A percentile compares a stretch with the other conserved stretches of the same genome.
These are phyloP conservation scores for Chaetothyriales sp. DNA, from an alignment of 2,329 filamentous ascomycete species.

Conservation along the genomic window DNA sequence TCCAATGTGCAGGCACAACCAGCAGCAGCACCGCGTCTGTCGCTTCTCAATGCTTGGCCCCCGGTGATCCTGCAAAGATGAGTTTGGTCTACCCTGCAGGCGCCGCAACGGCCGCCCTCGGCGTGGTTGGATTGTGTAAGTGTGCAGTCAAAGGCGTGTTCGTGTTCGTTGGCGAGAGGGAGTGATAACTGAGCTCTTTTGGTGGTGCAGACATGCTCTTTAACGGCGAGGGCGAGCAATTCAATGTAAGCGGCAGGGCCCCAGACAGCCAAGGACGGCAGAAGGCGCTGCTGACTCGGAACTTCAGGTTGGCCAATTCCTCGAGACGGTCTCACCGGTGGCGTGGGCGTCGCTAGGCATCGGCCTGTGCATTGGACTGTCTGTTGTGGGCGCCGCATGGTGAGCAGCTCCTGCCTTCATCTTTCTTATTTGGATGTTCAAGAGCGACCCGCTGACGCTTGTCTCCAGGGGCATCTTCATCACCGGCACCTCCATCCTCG, in stretches of 20 bases:
- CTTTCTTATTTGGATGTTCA: not conserved
- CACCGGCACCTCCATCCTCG: constrained; percentile 92
- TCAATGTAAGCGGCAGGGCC: constrained; percentile 55
- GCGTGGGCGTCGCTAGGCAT: constrained; percentile 88
- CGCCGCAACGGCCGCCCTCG: constrained; percentile 53
- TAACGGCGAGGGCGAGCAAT: constrained; percentile 85
- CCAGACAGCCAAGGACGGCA: not conserved
- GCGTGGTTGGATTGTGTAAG: constrained; percentile 69
- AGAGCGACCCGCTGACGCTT: not conserved
- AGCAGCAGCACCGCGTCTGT: not conserved
- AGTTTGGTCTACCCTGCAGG: constrained; percentile 59
- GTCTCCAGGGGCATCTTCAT: constrained; percentile 86
- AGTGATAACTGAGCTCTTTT: constrained; percentile 3
- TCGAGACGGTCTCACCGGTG: constrained; percentile 87
- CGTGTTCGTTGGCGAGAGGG: constrained; percentile 2
- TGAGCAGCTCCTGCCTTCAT: constrained; percentile 30
- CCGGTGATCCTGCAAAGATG: constrained; percentile 36
- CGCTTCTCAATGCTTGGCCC: not conserved
- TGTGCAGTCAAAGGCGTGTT: constrained; percentile 27
- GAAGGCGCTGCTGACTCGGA: constrained; percentile 1
- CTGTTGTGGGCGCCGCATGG: constrained; percentile 95
- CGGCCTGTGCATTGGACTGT: constrained; percentile 85
- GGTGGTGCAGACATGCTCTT: constrained; percentile 79
- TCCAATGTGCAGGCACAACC: not conserved
- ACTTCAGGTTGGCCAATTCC: constrained; percentile 69